A percentile compares a stretch with the other conserved stretches of the same genome.
Evolutionary conservation across 164 flowering plant genomes (phyloP).

Genomic region (Santalum album): DNA sequence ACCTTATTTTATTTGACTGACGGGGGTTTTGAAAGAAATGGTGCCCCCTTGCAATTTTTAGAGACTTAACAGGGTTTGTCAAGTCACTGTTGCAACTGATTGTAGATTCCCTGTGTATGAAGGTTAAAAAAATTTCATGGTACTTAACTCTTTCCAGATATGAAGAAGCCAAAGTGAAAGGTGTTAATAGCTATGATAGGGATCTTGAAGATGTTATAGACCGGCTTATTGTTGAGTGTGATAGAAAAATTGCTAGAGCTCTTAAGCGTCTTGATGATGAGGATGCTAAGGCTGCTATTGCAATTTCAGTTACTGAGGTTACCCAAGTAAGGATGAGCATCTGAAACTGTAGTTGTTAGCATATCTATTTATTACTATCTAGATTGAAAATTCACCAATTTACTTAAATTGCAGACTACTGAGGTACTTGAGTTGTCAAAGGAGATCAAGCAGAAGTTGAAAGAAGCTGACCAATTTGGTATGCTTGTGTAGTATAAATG

Average conservation of each 20-base stretch:
- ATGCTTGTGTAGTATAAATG: slow-evolving; percentile 11
- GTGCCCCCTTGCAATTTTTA: too few relatives aligned
- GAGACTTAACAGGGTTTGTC: too few relatives aligned
- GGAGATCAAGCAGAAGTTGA: slow-evolving; percentile 83
- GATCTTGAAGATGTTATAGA: slow-evolving; percentile 95
- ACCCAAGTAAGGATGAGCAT: slow-evolving; percentile 48
- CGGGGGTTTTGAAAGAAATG: too few relatives aligned
- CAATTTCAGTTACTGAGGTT: slow-evolving; percentile 90
- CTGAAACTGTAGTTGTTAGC: too few relatives aligned
- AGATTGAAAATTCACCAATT: background rate
- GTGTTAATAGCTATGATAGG: slow-evolving; percentile 71
- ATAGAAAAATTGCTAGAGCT: slow-evolving; percentile 84
- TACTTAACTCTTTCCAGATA: slow-evolving; percentile 38
- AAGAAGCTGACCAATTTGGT: slow-evolving; percentile 86
- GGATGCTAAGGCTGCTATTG: slow-evolving; percentile 99
- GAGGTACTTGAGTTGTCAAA: slow-evolving; percentile 78
- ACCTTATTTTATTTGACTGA: too few relatives aligned
- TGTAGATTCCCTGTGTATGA: too few relatives aligned
- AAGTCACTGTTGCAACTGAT: too few relatives aligned
- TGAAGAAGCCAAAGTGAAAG: slow-evolving; percentile 79
- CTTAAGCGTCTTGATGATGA: slow-evolving; percentile 92
- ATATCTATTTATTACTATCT: too few relatives aligned
- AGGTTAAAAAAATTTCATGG: too few relatives aligned
- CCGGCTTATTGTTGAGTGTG: slow-evolving; percentile 93
- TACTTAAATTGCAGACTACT: slow-evolving; percentile 42